phyloP scores from a whole-genome alignment of 345 rosid genomes.

The Populus davidiana region DNA sequence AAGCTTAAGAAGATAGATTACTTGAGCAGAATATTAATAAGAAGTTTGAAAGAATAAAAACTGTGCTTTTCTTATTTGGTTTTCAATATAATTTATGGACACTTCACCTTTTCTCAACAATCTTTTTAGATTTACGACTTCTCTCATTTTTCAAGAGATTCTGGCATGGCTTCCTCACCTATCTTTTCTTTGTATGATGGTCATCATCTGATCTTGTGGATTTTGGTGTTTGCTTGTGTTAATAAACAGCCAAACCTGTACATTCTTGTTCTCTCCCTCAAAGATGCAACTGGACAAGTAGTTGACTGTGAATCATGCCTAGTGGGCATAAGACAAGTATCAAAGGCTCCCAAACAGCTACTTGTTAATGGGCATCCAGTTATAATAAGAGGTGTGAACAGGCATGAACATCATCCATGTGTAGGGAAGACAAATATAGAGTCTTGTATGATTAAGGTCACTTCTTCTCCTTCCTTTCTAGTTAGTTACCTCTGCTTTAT shows the following conservation, averaged over 20 bases:
- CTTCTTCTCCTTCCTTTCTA: slow-evolving; percentile 12
- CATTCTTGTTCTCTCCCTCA: slow-evolving; percentile 70
- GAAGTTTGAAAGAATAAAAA: not conserved
- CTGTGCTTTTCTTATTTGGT: not conserved
- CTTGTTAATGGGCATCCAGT: slow-evolving; percentile 91
- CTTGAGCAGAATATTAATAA: not conserved
- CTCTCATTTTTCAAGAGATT: not conserved
- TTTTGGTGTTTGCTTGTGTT: slow-evolving; percentile 20
- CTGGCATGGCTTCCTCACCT: not conserved
- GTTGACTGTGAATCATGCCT: slow-evolving; percentile 92
- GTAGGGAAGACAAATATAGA: slow-evolving; percentile 93
- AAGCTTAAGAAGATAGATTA: not conserved
- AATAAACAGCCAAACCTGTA: slow-evolving; percentile 79
- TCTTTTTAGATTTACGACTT: not conserved
- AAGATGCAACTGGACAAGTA: slow-evolving; percentile 66
- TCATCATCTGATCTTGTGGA: not conserved
- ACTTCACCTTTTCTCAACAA: not conserved
- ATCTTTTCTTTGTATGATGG: too few relatives aligned
- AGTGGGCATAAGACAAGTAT: slow-evolving; percentile 79
- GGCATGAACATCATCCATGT: slow-evolving; percentile 99
- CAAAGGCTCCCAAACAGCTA: slow-evolving; percentile 84
- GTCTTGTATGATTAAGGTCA: slow-evolving; percentile 95
- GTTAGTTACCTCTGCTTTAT: slow-evolving; percentile 8
- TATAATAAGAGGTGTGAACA: slow-evolving; percentile 86
- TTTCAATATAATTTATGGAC: not conserved